Evolutionary conservation across 2,329 filamentous ascomycete genomes (phyloP).

Genomic region (Talaromyces islandicus): DNA sequence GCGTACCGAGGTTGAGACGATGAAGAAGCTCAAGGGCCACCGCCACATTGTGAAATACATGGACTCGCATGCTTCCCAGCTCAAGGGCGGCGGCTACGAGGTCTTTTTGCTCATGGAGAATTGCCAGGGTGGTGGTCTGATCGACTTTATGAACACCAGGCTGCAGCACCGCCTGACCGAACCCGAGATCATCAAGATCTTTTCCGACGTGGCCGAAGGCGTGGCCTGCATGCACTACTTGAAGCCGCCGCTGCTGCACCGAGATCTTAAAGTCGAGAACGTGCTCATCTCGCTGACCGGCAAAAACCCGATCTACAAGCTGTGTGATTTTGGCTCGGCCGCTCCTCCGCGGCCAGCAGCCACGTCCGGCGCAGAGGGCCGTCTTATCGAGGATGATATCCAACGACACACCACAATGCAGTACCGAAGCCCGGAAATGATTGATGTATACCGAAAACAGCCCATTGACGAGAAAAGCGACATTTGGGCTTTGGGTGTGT

Average conservation of each 20-base stretch:
- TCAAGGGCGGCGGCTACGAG: constrained; percentile 90
- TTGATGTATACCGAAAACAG: constrained; percentile 93
- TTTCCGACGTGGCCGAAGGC: constrained; percentile 90
- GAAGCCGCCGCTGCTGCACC: constrained; percentile 83
- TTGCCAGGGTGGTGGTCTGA: constrained; percentile 88
- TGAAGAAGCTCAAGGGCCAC: constrained; percentile 98
- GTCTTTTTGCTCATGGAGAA: constrained; percentile 98
- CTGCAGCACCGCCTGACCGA: constrained; percentile 94
- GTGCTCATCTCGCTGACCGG: constrained; percentile 72
- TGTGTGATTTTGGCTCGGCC: constrained; percentile 96
- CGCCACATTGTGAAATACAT: constrained; percentile 95
- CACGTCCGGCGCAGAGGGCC: constrained; percentile 78
- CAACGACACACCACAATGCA: constrained; percentile 96
- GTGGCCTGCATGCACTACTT: constrained; percentile 99
- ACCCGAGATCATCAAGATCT: constrained; percentile 95
- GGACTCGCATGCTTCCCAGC: constrained; percentile 93
- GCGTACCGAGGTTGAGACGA: constrained; percentile 98
- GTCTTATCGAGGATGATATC: constrained; percentile 91
- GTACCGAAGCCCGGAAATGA: constrained; percentile 97
- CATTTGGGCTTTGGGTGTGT: constrained; percentile 92
- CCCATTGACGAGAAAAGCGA: constrained; percentile 98
- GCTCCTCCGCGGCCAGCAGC: constrained; percentile 79
- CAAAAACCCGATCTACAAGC: constrained; percentile 74
- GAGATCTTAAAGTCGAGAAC: constrained; percentile 97
- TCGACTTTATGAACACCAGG: constrained; percentile 99